A percentile compares a stretch with the other conserved stretches of the same genome.
Conservation (phyloP, 2,329 filamentous ascomycete species). For the Fusarium floridanum region DNA sequence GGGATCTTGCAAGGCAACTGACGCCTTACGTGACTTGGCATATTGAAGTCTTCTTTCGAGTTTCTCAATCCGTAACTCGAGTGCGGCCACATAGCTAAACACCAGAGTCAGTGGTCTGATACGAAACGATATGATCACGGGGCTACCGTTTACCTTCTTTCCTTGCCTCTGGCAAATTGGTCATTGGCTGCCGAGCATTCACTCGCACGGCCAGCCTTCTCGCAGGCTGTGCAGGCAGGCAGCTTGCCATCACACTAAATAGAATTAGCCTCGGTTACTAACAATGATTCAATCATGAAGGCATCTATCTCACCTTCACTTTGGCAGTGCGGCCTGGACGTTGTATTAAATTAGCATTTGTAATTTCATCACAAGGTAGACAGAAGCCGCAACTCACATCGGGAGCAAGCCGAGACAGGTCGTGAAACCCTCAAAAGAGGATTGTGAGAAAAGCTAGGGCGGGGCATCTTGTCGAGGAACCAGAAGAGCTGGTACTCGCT, state of each 20-base stretch:
- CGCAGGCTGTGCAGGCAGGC: slow-evolving; percentile 94
- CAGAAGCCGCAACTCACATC: slow-evolving; percentile 64
- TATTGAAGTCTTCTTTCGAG: slow-evolving; percentile 83
- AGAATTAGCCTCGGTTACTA: slow-evolving; percentile 17
- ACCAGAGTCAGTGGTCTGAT: slow-evolving; percentile 20
- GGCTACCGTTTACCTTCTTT: slow-evolving; percentile 76
- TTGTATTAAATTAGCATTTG: slow-evolving; percentile 7
- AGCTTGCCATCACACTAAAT: slow-evolving; percentile 92
- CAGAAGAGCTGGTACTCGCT: not conserved
- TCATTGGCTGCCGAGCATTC: slow-evolving; percentile 96
- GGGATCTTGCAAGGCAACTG: slow-evolving; percentile 74
- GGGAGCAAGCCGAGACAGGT: slow-evolving; percentile 83
- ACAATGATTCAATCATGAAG: not conserved
- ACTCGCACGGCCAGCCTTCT: slow-evolving; percentile 86
- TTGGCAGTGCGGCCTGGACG: slow-evolving; percentile 80
- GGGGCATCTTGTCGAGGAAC: slow-evolving; percentile 54
- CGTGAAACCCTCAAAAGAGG: slow-evolving; percentile 80
- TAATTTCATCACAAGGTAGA: not conserved
- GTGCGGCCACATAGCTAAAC: slow-evolving; percentile 86
- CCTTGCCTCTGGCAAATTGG: slow-evolving; percentile 95
- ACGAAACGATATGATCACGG: not conserved
- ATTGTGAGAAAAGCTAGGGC: slow-evolving; percentile 64
- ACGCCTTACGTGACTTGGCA: slow-evolving; percentile 78
- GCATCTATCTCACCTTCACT: slow-evolving; percentile 74
- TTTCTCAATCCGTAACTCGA: slow-evolving; percentile 92